phyloP scores from a whole-genome alignment of 139 green algal genomes.

The Volvox reticuliferus region DNA sequence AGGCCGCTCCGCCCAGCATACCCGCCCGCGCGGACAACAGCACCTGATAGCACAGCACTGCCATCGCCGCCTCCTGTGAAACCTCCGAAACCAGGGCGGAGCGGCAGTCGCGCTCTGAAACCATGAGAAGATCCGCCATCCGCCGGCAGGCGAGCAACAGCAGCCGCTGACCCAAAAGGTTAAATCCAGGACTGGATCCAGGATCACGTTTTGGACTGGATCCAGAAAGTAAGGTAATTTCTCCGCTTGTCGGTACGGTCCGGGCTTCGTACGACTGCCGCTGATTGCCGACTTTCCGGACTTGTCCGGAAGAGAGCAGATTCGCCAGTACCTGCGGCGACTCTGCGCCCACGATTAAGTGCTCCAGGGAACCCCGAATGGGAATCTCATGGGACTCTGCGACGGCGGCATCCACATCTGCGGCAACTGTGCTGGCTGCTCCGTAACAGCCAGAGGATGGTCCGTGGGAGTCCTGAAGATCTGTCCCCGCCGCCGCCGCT shows the following conservation, averaged over 20 bases:
- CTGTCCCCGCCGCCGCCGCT: too few species aligned
- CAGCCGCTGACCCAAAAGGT: conserved; percentile 16
- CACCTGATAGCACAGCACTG: neutral
- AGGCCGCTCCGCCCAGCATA: neutral
- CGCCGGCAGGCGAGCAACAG: conserved; percentile 2
- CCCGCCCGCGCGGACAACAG: neutral
- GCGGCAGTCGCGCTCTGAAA: too few species aligned
- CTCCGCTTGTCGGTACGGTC: too few species aligned
- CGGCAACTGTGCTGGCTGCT: neutral
- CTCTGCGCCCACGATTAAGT: neutral
- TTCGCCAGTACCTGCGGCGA: neutral
- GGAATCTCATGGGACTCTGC: neutral
- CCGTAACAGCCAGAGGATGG: neutral
- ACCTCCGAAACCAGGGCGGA: too few species aligned
- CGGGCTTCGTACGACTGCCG: too few species aligned
- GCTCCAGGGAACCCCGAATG: neutral
- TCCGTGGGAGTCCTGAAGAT: neutral
- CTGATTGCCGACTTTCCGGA: too few species aligned
- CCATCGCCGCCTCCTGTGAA: neutral
- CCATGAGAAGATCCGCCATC: neutral
- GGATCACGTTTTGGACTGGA: too few species aligned
- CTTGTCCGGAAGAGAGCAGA: too few species aligned
- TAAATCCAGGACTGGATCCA: too few species aligned
- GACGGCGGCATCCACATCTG: neutral
- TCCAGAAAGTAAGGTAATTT: too few species aligned